A percentile compares a stretch with the other conserved stretches of the same genome.
Conservation (phyloP, 2,329 filamentous ascomycete species). For the Cryphonectria japonica region DNA sequence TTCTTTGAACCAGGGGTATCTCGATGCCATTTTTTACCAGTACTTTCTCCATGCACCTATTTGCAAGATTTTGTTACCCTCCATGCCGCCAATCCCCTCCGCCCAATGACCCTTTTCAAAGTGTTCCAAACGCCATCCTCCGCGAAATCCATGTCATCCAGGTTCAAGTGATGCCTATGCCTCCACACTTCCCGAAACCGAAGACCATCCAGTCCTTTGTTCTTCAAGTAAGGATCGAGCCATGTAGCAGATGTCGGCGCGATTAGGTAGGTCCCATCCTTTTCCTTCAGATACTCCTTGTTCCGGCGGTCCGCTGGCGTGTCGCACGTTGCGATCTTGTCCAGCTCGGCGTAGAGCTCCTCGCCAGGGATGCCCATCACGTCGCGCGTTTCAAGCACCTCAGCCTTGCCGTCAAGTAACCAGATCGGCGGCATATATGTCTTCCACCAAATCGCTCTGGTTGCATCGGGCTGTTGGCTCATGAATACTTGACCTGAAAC, state of each 20-base stretch:
- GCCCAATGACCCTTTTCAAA: constrained; percentile 66
- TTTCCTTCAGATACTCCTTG: constrained; percentile 61
- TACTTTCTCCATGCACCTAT: constrained; percentile 13
- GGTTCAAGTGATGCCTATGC: constrained; percentile 69
- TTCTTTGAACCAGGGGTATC: constrained; percentile 25
- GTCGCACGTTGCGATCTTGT: constrained; percentile 64
- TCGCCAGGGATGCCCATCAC: constrained; percentile 73
- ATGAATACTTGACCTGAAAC: constrained; percentile 77
- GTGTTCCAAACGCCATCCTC: constrained; percentile 78
- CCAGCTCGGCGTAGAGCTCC: constrained; percentile 62
- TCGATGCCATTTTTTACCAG: constrained; percentile 18
- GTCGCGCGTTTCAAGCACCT: constrained; percentile 70
- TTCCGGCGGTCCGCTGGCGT: constrained; percentile 59
- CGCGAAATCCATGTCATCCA: constrained; percentile 80
- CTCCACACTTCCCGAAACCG: constrained; percentile 73
- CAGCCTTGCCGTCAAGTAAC: constrained; percentile 77
- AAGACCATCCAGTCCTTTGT: constrained; percentile 63
- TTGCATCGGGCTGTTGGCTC: constrained; percentile 69
- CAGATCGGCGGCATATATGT: constrained; percentile 82
- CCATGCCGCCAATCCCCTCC: constrained; percentile 65
- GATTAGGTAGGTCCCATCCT: constrained; percentile 70
- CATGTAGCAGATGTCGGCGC: constrained; percentile 74
- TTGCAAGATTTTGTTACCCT: constrained; percentile 65
- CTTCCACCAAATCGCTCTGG: constrained; percentile 81
- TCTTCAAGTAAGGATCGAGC: constrained; percentile 65